These are phyloP conservation scores for Cotoneaster glaucophyllus DNA, from an alignment of 306 rosid genomes.

Conservation along the genomic window DNA sequence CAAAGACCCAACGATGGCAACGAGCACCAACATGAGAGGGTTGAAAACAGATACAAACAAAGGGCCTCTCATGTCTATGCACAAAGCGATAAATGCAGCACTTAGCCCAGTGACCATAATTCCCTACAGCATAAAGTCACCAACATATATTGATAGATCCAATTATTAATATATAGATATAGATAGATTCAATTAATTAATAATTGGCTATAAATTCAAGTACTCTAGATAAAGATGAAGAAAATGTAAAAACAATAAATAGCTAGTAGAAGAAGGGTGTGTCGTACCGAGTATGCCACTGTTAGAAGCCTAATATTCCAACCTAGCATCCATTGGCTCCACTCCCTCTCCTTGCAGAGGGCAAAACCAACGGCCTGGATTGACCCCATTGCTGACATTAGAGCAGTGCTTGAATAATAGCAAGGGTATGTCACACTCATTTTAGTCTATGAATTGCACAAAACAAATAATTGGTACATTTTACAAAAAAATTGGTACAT, in stretches of 20 bases:
- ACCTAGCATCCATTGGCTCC: slow-evolving; percentile 22
- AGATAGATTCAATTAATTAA: background rate
- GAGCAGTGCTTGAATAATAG: slow-evolving; percentile 46
- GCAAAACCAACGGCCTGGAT: slow-evolving; percentile 27
- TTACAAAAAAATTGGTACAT: too few relatives aligned
- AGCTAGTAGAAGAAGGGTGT: background rate
- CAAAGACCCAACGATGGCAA: slow-evolving; percentile 39
- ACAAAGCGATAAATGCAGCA: slow-evolving; percentile 26
- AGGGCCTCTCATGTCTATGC: slow-evolving; percentile 45
- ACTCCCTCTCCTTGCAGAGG: slow-evolving; percentile 12
- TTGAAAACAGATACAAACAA: slow-evolving; percentile 41
- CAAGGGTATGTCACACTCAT: slow-evolving; percentile 52
- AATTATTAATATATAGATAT: too few relatives aligned
- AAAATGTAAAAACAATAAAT: background rate
- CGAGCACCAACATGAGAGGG: slow-evolving; percentile 42
- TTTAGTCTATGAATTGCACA: slow-evolving; percentile 38
- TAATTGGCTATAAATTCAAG: background rate
- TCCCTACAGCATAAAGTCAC: slow-evolving; percentile 27
- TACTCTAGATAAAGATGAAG: background rate
- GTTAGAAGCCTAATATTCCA: slow-evolving; percentile 44
- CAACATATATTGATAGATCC: background rate
- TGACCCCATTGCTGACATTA: slow-evolving; percentile 36
- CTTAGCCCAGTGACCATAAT: slow-evolving; percentile 34
- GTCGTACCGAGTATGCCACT: slow-evolving; percentile 45
- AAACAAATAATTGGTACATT: too few relatives aligned